phyloP scores from a whole-genome alignment of 2,329 filamentous ascomycete species.

The Pseudocercospora fijiensis region DNA sequence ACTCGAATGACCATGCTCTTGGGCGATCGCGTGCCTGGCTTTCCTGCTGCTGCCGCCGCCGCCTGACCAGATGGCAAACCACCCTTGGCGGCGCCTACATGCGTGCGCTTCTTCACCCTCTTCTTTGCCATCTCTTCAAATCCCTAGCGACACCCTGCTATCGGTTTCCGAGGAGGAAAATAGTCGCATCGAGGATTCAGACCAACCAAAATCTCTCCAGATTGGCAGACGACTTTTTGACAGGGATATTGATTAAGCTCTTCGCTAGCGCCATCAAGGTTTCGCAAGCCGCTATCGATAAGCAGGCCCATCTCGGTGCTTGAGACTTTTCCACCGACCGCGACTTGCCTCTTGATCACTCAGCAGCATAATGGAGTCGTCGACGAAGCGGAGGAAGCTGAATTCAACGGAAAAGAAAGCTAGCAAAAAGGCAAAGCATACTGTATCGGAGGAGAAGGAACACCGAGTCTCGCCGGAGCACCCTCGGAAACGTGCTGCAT shows the following conservation, averaged over 20 bases:
- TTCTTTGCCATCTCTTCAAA: constrained; percentile 67
- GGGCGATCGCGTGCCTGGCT: constrained; percentile 65
- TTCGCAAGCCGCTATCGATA: constrained; percentile 3
- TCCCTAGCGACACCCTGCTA: no score
- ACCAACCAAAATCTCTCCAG: background rate
- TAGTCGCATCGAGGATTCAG: background rate
- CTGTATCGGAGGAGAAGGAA: background rate
- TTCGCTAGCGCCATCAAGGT: background rate
- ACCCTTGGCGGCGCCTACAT: constrained; percentile 65
- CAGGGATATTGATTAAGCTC: constrained; percentile 6
- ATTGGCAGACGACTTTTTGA: constrained; percentile 1
- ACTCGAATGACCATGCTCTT: constrained; percentile 99
- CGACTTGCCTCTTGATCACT: background rate
- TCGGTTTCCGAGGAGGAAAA: background rate
- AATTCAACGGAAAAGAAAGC: constrained; percentile 17
- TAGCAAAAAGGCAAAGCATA: constrained; percentile 3
- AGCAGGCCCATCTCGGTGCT: background rate
- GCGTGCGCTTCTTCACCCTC: constrained; percentile 85
- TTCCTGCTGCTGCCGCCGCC: constrained; percentile 51
- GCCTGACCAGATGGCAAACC: constrained; percentile 48
- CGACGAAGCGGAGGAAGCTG: constrained; percentile 45
- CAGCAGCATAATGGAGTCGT: background rate
- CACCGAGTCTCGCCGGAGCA: constrained; percentile 1
- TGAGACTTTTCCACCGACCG: background rate
- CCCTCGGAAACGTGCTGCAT: constrained; percentile 22